Evolutionary conservation across 2,329 filamentous ascomycete genomes (phyloP).

Genomic region (Alternaria conjuncta): DNA sequence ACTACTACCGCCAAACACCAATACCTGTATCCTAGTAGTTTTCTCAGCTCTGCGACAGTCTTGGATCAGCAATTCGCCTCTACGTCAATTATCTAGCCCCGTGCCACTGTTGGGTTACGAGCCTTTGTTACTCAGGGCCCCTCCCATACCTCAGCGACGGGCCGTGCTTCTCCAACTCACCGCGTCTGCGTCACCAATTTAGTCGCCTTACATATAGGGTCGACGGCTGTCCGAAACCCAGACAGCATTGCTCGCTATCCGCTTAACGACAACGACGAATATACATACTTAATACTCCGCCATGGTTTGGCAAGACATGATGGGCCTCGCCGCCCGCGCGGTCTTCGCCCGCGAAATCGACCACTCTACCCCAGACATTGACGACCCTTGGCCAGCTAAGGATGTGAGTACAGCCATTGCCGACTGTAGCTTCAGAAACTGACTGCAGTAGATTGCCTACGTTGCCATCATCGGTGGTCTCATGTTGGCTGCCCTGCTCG

Average conservation of each 20-base stretch:
- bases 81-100: slow-evolving; percentile 39
- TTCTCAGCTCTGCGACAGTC: slow-evolving; percentile 19
- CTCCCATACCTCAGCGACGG: slow-evolving; percentile 23
- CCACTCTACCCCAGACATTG: slow-evolving; percentile 40
- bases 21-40: slow-evolving; percentile 13
- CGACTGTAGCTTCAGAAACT: slow-evolving; percentile 5
- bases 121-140: slow-evolving; percentile 35
- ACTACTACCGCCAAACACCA: slow-evolving; percentile 8
- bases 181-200: slow-evolving; percentile 4
- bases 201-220: slow-evolving; percentile 12
- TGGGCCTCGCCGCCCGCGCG: slow-evolving; percentile 37
- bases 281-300: slow-evolving; percentile 23
- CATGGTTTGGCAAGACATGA: slow-evolving; percentile 32
- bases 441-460: slow-evolving; percentile 74
- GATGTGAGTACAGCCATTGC: slow-evolving; percentile 44
- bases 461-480: slow-evolving; percentile 79
- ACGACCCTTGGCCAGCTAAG: slow-evolving; percentile 49
- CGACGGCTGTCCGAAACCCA: slow-evolving; percentile 12
- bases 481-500: slow-evolving; percentile 83
- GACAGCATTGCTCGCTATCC: slow-evolving; percentile 16
- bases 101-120: slow-evolving; percentile 34
- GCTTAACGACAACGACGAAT: slow-evolving; percentile 22
- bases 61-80: slow-evolving; percentile 11
- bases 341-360: slow-evolving; percentile 31
- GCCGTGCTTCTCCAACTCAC: slow-evolving; percentile 17